Evolutionary conservation across 108 stramenopile genomes (phyloP).

Genomic region (Cylindrotheca closterium): DNA sequence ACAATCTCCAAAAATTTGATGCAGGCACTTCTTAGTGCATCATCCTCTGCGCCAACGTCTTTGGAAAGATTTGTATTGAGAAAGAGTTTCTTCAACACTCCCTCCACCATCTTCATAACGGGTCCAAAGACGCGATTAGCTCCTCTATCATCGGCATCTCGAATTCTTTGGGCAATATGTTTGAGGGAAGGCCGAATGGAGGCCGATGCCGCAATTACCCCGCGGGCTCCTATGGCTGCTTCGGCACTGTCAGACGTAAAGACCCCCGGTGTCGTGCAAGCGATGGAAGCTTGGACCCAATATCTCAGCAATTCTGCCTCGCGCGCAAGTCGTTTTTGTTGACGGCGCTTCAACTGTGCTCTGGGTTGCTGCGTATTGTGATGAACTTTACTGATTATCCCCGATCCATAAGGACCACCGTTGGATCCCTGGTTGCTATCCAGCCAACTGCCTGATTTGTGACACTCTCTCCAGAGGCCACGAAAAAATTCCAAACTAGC

Average conservation of each 20-base stretch:
- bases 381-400: conserved; percentile 15
- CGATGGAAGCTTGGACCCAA: conserved; percentile 74
- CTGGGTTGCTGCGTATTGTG: conserved; percentile 25
- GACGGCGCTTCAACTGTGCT: conserved; percentile 48
- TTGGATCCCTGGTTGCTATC: conserved; percentile 43
- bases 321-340: conserved; percentile 40
- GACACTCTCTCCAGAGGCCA: conserved; percentile 60
- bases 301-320: conserved; percentile 71
- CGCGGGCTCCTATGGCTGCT: conserved; percentile 57
- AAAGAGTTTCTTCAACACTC: conserved; percentile 69
- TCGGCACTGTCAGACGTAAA: conserved; percentile 66
- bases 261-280: conserved; percentile 63
- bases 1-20: conserved; percentile 92
- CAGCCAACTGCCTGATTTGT: conserved; percentile 72
- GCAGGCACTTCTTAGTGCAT: conserved; percentile 74
- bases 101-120: conserved; percentile 85
- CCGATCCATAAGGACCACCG: conserved; percentile 34
- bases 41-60: conserved; percentile 32
- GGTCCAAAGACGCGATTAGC: conserved; percentile 76
- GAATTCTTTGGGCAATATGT: conserved; percentile 74
- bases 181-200: conserved; percentile 69
- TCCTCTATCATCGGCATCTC: conserved; percentile 77
- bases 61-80: conserved; percentile 2
- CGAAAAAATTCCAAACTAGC: conserved; percentile 75
- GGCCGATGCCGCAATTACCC: conserved; percentile 72